Evolutionary conservation across 2,329 filamentous ascomycete genomes (phyloP), one percentile per base, ranked within the genome.

Genomic region (Huntiella omanensis): DNA sequence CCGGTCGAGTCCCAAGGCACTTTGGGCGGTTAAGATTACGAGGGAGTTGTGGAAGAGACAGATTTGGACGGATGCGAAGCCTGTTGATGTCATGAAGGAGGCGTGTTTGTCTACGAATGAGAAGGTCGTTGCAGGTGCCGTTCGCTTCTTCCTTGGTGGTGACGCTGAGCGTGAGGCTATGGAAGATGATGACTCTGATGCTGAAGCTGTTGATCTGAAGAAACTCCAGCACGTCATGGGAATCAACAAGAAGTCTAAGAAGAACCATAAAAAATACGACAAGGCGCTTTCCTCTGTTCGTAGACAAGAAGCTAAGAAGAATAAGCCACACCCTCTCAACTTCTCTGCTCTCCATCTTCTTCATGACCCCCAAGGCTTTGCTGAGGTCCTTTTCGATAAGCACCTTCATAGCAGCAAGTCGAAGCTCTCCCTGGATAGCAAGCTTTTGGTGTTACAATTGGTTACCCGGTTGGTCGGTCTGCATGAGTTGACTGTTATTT

Each of bases 11-110:
- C 71, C 83, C 1, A 91, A 93, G 57, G 85, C 83, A 3, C 70
- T 98, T 43, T 98, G 91, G 91, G 86, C 91, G 3, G 85, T 95
- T 51, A 95, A 95, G 62, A 73, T 98, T 52, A 93, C 87, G 3
- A 74, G 88, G 51, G 91, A 98, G 65, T 68, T 98, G 57, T 98
- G 91, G 91, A 93, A 87, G 63, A 75, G 88, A 40, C 87, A 95
- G 55, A 79, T 96, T 52, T 98, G 91, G 91, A 85, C 83, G 7
- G 91, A 98, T 56, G 75, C 86, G 2, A 91, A 87, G 60, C 79
- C 88, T 0, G 91, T 96, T n/a, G 86, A 94, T 56, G 83, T 96
- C 53, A 96, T 98, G 87, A 93, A 93, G 63, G 83, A 94, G 62
- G 86, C 88, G 0, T 78, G 80, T 46, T 64, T 98, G 48, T 77